Percentiles rank a stretch among this genome's conserved stretches.
Conservation (phyloP, 345 rosid species). For the Corchorus capsularis region DNA sequence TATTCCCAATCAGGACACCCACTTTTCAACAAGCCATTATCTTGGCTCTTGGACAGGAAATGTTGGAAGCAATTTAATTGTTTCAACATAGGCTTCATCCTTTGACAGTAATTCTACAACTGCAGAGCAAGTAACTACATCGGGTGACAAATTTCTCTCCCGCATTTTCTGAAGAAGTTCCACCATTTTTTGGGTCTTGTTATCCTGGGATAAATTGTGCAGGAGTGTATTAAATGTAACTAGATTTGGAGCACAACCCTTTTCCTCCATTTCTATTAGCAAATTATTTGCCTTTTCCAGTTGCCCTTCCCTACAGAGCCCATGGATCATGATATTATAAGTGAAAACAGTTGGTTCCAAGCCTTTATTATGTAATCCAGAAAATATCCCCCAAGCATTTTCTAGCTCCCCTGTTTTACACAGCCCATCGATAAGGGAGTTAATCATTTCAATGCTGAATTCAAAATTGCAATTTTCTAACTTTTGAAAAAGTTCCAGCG, state of each 20-base stretch:
- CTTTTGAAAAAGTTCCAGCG: conserved; percentile 21
- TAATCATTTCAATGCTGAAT: conserved; percentile 30
- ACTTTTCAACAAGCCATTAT: conserved; percentile 5
- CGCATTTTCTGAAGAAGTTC: conserved; percentile 38
- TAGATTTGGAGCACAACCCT: conserved; percentile 29
- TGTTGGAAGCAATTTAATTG: conserved; percentile 32
- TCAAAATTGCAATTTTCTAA: conserved; percentile 19
- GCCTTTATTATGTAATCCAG: conserved; percentile 28
- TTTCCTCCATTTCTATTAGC: conserved; percentile 35
- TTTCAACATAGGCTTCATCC: conserved; percentile 29
- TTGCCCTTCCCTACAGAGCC: conserved; percentile 30
- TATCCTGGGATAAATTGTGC: conserved; percentile 9
- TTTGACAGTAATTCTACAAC: conserved; percentile 30
- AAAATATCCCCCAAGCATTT: conserved; percentile 34
- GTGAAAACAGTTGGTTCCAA: conserved; percentile 33
- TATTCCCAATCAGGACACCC: not conserved
- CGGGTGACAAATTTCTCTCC: conserved; percentile 30
- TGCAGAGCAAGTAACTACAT: conserved; percentile 25
- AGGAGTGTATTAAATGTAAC: conserved; percentile 29
- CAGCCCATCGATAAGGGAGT: conserved; percentile 39
- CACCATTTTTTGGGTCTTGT: not conserved
- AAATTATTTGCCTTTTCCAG: conserved; percentile 31
- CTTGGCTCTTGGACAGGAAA: conserved; percentile 27
- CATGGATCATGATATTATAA: conserved; percentile 34
- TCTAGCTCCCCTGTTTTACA: conserved; percentile 34